Evolutionary conservation across 345 rosid genomes (phyloP).

Genomic region (Eucalyptus camaldulensis): DNA sequence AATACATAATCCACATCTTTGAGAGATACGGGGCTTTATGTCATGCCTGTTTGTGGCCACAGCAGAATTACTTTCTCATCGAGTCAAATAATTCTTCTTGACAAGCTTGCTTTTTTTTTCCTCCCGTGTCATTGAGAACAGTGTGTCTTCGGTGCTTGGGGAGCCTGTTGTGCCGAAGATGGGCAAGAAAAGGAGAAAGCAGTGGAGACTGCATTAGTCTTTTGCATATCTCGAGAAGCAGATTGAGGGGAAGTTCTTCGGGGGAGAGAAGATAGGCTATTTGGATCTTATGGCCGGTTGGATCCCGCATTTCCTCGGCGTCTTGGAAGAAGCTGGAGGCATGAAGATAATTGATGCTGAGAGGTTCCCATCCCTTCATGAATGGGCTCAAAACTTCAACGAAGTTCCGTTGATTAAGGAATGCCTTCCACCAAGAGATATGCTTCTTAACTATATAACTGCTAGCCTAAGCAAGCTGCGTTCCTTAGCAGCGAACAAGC

Average conservation of each 20-base stretch:
- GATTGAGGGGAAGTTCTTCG: slow-evolving; percentile 15
- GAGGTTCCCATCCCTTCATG: slow-evolving; percentile 10
- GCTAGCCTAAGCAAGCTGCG: background rate
- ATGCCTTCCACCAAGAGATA: slow-evolving; percentile 10
- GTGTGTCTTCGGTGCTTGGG: slow-evolving; percentile 1
- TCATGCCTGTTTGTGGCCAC: background rate
- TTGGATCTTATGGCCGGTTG: slow-evolving; percentile 18
- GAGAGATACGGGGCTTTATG: background rate
- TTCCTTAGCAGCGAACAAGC: slow-evolving; percentile 1
- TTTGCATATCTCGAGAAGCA: slow-evolving; percentile 12
- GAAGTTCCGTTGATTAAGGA: slow-evolving; percentile 8
- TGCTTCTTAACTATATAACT: background rate
- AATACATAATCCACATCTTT: background rate
- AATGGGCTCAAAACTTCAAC: slow-evolving; percentile 8
- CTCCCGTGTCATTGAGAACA: background rate
- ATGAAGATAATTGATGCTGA: slow-evolving; percentile 14
- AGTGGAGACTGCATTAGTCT: background rate
- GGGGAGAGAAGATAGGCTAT: slow-evolving; percentile 15
- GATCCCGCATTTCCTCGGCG: slow-evolving; percentile 8
- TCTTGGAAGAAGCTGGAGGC: slow-evolving; percentile 18
- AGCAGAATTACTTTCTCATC: background rate
- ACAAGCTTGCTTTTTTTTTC: background rate
- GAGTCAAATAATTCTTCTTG: background rate
- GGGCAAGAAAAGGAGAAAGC: slow-evolving; percentile 11
- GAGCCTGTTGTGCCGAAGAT: slow-evolving; percentile 10